These are phyloP conservation scores for Monosporozyma unispora DNA, from an alignment of 805 yeast genomes.

Conservation along the genomic window DNA sequence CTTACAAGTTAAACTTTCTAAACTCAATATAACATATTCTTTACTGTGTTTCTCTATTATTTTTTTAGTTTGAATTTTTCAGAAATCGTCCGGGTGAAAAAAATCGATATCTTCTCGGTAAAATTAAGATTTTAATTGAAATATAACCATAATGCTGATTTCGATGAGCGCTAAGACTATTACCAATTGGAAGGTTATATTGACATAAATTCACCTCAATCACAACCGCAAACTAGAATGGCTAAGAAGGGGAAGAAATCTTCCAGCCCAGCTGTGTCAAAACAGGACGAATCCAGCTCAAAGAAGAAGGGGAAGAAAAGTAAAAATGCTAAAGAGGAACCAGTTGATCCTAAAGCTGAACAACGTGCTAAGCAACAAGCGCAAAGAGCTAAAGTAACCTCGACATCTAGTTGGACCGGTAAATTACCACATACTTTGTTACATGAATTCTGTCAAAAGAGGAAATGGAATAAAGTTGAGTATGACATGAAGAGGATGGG, in stretches of 20 bases:
- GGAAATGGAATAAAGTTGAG: constrained; percentile 80
- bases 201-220: not conserved
- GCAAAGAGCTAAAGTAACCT: constrained; percentile 45
- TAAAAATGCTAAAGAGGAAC: constrained; percentile 12
- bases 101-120: not conserved
- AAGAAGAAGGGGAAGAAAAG: constrained; percentile 17
- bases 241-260: constrained; percentile 10
- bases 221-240: not conserved
- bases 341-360: constrained; percentile 9
- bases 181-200: not conserved
- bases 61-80: not conserved
- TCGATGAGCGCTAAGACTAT: constrained; percentile 1
- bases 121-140: not conserved
- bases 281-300: constrained; percentile 4
- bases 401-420: constrained; percentile 85
- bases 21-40: not conserved
- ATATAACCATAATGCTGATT: not conserved
- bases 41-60: not conserved
- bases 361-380: constrained; percentile 23
- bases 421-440: constrained; percentile 80
- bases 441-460: constrained; percentile 80
- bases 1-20: not conserved
- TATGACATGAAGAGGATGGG: constrained; percentile 55
- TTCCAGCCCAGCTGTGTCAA: constrained; percentile 1
- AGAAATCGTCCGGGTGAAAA: not conserved